Evolutionary conservation across 2,329 filamentous ascomycete genomes (phyloP), one percentile per base, ranked within the genome.

Genomic region (Aspergillus chevalieri): DNA sequence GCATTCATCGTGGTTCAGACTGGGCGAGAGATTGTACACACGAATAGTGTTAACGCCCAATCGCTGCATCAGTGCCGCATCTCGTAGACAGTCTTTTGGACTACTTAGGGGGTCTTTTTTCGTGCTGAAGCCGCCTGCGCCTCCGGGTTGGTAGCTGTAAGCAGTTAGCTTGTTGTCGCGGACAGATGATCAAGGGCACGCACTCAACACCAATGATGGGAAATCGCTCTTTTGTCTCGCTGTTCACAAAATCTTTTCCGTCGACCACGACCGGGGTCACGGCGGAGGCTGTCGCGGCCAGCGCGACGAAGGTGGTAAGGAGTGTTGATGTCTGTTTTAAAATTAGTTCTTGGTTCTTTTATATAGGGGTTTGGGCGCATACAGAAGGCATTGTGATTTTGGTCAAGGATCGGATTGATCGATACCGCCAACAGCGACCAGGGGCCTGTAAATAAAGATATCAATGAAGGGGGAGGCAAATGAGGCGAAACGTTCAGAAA

Each of bases 41-140:
- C 82, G 80, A 57, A 85, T 81, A 7, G 81, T 82, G 67, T 85
- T 85, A 56, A 82, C 77, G 65, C 82, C 82, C 46, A 85, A 69
- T 52, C 73, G 68, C 68, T 85, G 82, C 73, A 85, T 80, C 43
- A 85, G 69, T 19, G 79, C 78, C 15, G 82, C 82, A 72, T 85
- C 82, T 47, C 82, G 77, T 55, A 84, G 65, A 62, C 82, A 85
- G 21, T 74, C 68, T 10, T 74, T 74, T n/a, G 68, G 72, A 59
- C 84, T 74, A 61, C 74, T 81, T 51, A 85, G 68, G 28, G 81
- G 78, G 61, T 85, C 82, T 26, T 67, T 64, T 14, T 70, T 66
- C 9, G 74, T 73, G 53, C 76, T 75, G 68, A 82, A 83, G 49
- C 74, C 80, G 47, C 73, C 75, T 49, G 80, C 75, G 54, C 82